Base-by-base conservation (phyloP, 2,329 filamentous ascomycete genomes). In the Beauveria scarabaeidicola region DNA sequence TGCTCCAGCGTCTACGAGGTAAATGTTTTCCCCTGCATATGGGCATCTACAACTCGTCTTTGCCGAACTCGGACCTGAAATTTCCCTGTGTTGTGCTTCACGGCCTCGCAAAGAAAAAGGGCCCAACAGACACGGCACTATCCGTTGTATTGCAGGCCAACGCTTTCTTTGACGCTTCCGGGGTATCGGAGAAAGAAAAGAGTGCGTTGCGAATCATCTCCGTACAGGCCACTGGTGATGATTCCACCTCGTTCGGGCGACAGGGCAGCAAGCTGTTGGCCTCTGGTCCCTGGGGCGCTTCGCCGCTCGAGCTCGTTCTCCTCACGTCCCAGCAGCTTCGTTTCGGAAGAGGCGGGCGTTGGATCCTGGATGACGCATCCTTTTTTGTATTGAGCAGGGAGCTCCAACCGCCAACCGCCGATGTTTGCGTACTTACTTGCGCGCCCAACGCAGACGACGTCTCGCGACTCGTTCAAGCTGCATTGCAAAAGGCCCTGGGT, bases 301-400 rank as follows among this genome's bases (percentile, higher is more conserved):
- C 57, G 15, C 57, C 57, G 17, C 57, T 59, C 5, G 40, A 48
- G 29, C 43, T 59, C 41, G 21, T 48, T n/a, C 15, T 53, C 3
- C 25, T 59, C 32, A 52, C 48, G 17, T 50, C 41, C 4, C 48
- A 59, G 21, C 57, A 59, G 32, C 21, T 59, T 27, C 41, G 36
- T 17, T 59, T 59, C 2, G 32, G 21, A 3, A 10, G 23, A n/a
- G 40, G 40, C 6, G 57, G 57, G 15, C 48, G 57, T 1, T 59
- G 48, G 48, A 25, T 59, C 9, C 2, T 53, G 40, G 50, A 53
- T 7, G 50, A 47, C 13, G 15, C 21, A 15, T 53, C 57, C 3
- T 59, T 44, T 6, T 52, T 38, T 29, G 5, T 59, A 5, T n/a
- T 52, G 9, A 59, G 38, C 38, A 44, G 9, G 13, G 38, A 46